Percentiles rank a stretch among this genome's conserved stretches.
These are phyloP conservation scores for Acanthochlamys bracteata DNA, from an alignment of 106 monocot species.

Conservation along the genomic window DNA sequence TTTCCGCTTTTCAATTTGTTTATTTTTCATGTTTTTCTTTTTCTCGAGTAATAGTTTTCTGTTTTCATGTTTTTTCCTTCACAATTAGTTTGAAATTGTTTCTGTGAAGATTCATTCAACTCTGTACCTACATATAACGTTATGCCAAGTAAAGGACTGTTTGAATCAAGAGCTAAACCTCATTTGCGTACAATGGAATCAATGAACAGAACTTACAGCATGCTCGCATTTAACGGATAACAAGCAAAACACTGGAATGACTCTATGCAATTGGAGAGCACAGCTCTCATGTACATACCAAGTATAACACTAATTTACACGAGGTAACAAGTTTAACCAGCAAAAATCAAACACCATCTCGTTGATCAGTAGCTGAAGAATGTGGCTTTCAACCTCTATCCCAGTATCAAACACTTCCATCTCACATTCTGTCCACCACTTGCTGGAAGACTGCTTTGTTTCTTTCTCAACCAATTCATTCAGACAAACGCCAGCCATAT, in stretches of 20 bases:
- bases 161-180: too few species aligned
- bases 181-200: too few species aligned
- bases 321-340: background rate
- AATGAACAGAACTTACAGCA: too few species aligned
- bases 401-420: conserved; percentile 45
- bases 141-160: too few species aligned
- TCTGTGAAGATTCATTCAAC: too few species aligned
- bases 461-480: conserved; percentile 57
- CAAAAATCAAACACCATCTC: conserved; percentile 54
- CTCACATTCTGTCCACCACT: conserved; percentile 55
- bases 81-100: too few species aligned
- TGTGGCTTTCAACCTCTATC: conserved; percentile 35
- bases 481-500: conserved; percentile 29
- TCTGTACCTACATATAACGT: too few species aligned
- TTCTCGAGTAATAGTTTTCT: too few species aligned
- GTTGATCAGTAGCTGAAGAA: conserved; percentile 47
- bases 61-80: too few species aligned
- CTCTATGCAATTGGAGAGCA: background rate
- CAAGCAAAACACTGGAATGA: too few species aligned
- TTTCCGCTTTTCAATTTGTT: background rate
- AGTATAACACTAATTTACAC: background rate
- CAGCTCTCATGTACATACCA: background rate
- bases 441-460: conserved; percentile 11
- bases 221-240: too few species aligned
- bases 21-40: background rate